Conservation (phyloP, 2,329 filamentous ascomycete genomes). For the Plenodomus biglobosus region DNA sequence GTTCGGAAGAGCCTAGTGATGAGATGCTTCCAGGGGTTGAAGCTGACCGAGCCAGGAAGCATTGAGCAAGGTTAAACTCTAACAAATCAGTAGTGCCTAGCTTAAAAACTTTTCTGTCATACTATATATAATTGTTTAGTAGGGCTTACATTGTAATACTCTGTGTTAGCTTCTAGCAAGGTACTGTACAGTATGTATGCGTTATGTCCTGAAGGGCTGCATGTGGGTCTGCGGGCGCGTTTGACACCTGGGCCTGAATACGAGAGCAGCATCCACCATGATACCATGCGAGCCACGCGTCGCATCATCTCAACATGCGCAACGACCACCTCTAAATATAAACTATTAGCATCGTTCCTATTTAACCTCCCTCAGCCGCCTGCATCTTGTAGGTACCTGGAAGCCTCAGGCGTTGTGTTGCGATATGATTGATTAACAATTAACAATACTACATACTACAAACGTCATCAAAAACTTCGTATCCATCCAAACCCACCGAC, state of each 20-base stretch:
- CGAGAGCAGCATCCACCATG: no score
- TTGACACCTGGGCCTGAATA: not conserved
- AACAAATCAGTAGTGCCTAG: no score
- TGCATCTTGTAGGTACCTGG: not conserved
- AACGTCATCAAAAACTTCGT: not conserved
- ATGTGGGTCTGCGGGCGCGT: not conserved
- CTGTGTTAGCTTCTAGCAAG: no score
- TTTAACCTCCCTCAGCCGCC: not conserved
- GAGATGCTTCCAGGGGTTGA: no score
- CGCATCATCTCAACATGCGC: not conserved
- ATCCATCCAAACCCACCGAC: not conserved
- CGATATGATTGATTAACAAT: not conserved
- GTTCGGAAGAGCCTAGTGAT: no score
- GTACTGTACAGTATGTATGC: not conserved
- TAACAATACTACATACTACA: not conserved
- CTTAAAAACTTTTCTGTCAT: no score
- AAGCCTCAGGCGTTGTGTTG: not conserved
- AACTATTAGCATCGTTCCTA: not conserved
- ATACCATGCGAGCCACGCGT: not conserved
- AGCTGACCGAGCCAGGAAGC: no score
- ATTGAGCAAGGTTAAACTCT: no score
- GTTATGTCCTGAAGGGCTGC: not conserved
- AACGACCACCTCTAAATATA: not conserved
- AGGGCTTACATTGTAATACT: no score
- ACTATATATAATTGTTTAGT: no score